Base-by-base conservation (phyloP, 805 yeast genomes). In the Metschnikowia amazonensis region DNA sequence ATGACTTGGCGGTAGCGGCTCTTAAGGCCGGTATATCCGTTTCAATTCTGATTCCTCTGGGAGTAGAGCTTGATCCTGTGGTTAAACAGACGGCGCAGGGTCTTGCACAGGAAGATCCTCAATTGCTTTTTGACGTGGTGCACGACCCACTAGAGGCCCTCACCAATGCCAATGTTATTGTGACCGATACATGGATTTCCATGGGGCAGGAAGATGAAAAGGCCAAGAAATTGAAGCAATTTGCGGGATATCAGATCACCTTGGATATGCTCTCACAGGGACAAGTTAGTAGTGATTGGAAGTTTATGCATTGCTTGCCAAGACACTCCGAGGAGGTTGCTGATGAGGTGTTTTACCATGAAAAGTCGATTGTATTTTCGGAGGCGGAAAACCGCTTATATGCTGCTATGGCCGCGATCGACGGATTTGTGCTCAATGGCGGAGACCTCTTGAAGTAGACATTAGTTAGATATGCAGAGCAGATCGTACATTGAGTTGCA, bases 291-390 rank as follows among this genome's bases (percentile, higher is more conserved):
- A 43, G 71, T 14, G 67, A 78, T 60, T 92, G 92, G 86, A 88
- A 81, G 64, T 94, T 94, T 69, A 90, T 94, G 98, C 99, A 94
- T 65, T 94, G 99, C 67, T 75, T 94, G 56, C 99, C 99, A 53
- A 84, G 99, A 69, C 96, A 94, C 58, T 77, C 80, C 23, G 97
- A 90, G 65, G 99, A 94, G 67, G 99, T 94, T 30, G 77, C 81
- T 31, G 99, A 94, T 64, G 96, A 86, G 36, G 94, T 94, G 1
- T 94, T 94, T 63, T 92, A 92, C 69, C 72, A 89, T 44, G 81
- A 81, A 28, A 60, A 60, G 33, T 88, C 97, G 2, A 69, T 94
- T 46, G 99, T 94, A 3, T 94, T 94, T 66, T 84, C 82, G 56
- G 97, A 94, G 72, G 99, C 96, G 38, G 99, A 94, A 70, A 94